These are phyloP conservation scores for Aspergillus campestris DNA, from an alignment of 495 filamentous ascomycete genomes.

Conservation along the genomic window DNA sequence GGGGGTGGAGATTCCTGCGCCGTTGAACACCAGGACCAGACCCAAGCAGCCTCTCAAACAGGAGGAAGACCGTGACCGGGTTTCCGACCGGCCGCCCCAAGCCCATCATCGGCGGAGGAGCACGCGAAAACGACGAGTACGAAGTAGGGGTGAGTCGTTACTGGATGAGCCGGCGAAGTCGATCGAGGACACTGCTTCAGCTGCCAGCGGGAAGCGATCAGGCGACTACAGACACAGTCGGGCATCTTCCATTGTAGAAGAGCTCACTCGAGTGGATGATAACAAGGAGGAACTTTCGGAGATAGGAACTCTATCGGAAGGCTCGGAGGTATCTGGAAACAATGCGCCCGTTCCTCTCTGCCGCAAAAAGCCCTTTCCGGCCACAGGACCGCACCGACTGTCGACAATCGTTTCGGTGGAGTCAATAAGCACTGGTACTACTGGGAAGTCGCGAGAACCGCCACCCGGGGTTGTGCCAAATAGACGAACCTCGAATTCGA, in stretches of 20 bases:
- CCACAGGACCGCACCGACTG: slow-evolving; percentile 54
- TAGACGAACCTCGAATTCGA: slow-evolving; percentile 2
- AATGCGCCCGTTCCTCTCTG: slow-evolving; percentile 31
- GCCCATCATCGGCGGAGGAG: slow-evolving; percentile 22
- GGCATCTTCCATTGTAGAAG: slow-evolving; percentile 8
- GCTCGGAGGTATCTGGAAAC: slow-evolving; percentile 31
- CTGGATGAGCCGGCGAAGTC: slow-evolving; percentile 5
- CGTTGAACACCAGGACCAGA: slow-evolving; percentile 32
- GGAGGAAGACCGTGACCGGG: slow-evolving; percentile 9
- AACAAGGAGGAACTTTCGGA: slow-evolving; percentile 18
- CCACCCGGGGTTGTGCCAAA: slow-evolving; percentile 7
- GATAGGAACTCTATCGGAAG: slow-evolving; percentile 25
- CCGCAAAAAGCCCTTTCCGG: slow-evolving; percentile 49
- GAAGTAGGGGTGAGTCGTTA: slow-evolving; percentile 14
- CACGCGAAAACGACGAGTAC: slow-evolving; percentile 19
- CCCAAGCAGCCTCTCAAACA: slow-evolving; percentile 19
- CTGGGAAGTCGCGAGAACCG: slow-evolving; percentile 13
- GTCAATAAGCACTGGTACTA: slow-evolving; percentile 43
- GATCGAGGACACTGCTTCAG: slow-evolving; percentile 5
- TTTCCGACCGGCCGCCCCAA: slow-evolving; percentile 15
- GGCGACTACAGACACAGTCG: slow-evolving; percentile 5
- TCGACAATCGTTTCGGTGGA: slow-evolving; percentile 68
- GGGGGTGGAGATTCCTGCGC: slow-evolving; percentile 36
- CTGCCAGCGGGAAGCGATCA: slow-evolving; percentile 7
- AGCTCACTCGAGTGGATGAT: slow-evolving; percentile 14